Percentiles rank a stretch among this genome's conserved stretches.
These are phyloP conservation scores for Microbotryomycetes sp. DNA, from an alignment of 1,284 basidiomycete species.

Conservation along the genomic window DNA sequence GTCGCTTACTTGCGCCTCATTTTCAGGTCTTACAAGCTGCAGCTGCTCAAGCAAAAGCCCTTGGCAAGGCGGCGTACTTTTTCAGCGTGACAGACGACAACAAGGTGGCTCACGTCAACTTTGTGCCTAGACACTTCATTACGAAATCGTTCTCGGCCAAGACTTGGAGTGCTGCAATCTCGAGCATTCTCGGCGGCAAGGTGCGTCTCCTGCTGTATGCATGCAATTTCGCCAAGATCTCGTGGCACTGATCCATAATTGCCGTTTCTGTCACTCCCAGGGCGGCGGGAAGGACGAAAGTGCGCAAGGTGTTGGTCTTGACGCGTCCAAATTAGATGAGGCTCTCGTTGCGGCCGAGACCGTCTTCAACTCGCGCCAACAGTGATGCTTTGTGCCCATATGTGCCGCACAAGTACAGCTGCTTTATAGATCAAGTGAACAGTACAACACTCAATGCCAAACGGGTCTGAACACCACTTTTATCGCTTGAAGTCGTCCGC, in stretches of 20 bases:
- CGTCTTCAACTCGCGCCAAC: conserved; percentile 3
- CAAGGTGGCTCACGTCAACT: conserved; percentile 85
- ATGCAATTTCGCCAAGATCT: not conserved
- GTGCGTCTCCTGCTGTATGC: conserved; percentile 43
- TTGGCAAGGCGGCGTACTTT: conserved; percentile 78
- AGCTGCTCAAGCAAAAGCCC: conserved; percentile 65
- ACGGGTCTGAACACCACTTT: too few species aligned
- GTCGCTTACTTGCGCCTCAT: not conserved
- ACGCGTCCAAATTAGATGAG: conserved; percentile 60
- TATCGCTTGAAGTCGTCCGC: not conserved
- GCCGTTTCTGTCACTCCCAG: conserved; percentile 49
- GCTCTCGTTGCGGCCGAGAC: conserved; percentile 49
- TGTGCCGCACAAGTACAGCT: too few species aligned
- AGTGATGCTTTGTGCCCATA: too few species aligned
- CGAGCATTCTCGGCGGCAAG: conserved; percentile 78
- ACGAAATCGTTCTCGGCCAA: conserved; percentile 65
- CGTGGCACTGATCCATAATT: not conserved
- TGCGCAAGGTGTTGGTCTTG: conserved; percentile 74
- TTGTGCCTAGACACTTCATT: conserved; percentile 62
- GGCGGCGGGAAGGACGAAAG: conserved; percentile 87
- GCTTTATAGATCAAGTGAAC: too few species aligned
- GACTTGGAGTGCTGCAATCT: conserved; percentile 71
- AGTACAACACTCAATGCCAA: not conserved
- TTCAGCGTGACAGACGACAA: conserved; percentile 63
- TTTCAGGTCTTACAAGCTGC: conserved; percentile 61